Evolutionary conservation across 2,329 filamentous ascomycete species (phyloP).

Genomic region (Aspergillus neoniger): DNA sequence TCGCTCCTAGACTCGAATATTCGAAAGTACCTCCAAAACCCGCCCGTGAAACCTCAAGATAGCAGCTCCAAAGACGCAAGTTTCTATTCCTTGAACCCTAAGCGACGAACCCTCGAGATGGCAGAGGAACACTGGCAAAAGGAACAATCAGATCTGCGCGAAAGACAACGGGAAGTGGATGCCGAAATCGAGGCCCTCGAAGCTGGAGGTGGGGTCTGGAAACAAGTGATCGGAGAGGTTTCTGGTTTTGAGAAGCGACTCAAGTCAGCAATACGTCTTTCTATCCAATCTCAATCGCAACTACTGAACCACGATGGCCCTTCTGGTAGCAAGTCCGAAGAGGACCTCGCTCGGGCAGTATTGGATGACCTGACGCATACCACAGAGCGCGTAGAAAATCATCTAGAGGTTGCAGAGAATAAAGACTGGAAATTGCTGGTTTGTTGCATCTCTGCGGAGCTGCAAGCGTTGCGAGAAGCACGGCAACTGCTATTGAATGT

Average conservation of each 20-base stretch:
- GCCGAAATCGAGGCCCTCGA: conserved; percentile 59
- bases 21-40: conserved; percentile 53
- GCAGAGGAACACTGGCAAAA: conserved; percentile 58
- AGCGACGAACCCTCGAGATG: conserved; percentile 61
- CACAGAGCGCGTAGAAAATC: conserved; percentile 50
- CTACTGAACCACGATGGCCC: conserved; percentile 15
- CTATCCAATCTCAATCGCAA: conserved; percentile 28
- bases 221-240: conserved; percentile 55
- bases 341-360: conserved; percentile 34
- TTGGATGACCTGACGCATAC: conserved; percentile 51
- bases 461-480: conserved; percentile 55
- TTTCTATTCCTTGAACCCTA: conserved; percentile 56
- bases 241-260: conserved; percentile 51
- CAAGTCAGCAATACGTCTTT: conserved; percentile 35
- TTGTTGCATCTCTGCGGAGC: conserved; percentile 63
- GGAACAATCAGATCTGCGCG: conserved; percentile 50
- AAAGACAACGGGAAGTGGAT: conserved; percentile 50
- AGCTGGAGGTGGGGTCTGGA: conserved; percentile 62
- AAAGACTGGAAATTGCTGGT: conserved; percentile 63
- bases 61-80: conserved; percentile 34
- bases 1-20: conserved; percentile 59
- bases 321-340: conserved; percentile 21
- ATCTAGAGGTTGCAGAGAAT: conserved; percentile 54
- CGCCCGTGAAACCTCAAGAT: conserved; percentile 45
- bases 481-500: conserved; percentile 37